These are phyloP conservation scores for Chaetomiaceae sp. DNA, from an alignment of 2,329 filamentous ascomycete species.

Conservation along the genomic window DNA sequence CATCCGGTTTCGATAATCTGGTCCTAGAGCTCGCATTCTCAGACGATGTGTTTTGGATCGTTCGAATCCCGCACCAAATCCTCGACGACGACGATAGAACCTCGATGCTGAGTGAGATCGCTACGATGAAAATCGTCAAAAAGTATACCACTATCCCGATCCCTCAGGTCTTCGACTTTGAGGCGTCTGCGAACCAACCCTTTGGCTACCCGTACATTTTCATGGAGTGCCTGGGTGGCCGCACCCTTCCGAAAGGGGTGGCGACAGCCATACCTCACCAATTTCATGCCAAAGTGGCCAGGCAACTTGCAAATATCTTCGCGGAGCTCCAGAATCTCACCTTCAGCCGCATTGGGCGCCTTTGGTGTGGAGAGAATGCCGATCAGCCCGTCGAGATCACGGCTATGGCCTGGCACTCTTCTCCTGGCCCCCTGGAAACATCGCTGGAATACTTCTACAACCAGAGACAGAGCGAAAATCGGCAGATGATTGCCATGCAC, in stretches of 20 bases:
- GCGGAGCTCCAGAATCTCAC: neutral
- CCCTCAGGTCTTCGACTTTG: conserved; percentile 25
- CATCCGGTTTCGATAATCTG: conserved; percentile 26
- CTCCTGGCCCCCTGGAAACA: conserved; percentile 9
- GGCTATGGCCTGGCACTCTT: neutral
- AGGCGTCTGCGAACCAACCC: conserved; percentile 20
- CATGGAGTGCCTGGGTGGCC: conserved; percentile 27
- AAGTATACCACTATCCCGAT: conserved; percentile 25
- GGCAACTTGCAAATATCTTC: neutral
- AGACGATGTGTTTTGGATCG: conserved; percentile 28
- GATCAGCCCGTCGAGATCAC: neutral
- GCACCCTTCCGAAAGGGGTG: conserved; percentile 15
- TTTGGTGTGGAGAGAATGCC: neutral
- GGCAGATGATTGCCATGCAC: conserved; percentile 22
- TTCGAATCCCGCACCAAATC: conserved; percentile 21
- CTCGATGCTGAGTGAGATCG: neutral
- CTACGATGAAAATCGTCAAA: neutral
- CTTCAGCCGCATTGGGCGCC: neutral
- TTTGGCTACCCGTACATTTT: conserved; percentile 30
- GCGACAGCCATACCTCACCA: conserved; percentile 8
- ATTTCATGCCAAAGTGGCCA: neutral
- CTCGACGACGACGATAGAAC: too few species aligned
- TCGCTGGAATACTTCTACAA: conserved; percentile 32
- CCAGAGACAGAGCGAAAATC: conserved; percentile 27
- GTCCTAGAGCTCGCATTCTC: conserved; percentile 29